These are phyloP conservation scores for Nitzschia sp. DNA, from an alignment of 108 stramenopile genomes.

Conservation along the genomic window DNA sequence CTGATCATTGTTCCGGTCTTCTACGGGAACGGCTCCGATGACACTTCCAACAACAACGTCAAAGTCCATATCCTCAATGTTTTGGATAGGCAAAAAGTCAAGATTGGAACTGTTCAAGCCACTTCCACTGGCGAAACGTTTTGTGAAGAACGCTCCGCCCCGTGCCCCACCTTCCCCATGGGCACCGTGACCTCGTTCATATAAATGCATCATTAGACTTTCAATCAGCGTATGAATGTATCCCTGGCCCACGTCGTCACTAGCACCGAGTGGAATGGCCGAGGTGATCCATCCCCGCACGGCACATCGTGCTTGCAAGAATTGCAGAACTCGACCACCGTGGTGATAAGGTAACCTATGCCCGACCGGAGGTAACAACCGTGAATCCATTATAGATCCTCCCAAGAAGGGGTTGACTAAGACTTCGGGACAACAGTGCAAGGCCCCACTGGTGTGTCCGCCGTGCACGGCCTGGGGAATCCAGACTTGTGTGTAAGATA, in stretches of 20 bases:
- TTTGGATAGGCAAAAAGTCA: conserved; percentile 82
- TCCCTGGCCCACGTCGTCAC: conserved; percentile 84
- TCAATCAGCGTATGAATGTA: conserved; percentile 77
- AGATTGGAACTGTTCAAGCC: conserved; percentile 82
- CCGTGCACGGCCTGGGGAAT: conserved; percentile 84
- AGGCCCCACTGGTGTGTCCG: conserved; percentile 66
- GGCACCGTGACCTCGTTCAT: conserved; percentile 86
- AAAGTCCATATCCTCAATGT: conserved; percentile 70
- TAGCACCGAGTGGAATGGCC: conserved; percentile 69
- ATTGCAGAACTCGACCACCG: conserved; percentile 75
- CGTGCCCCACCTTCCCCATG: conserved; percentile 80
- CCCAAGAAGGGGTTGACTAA: conserved; percentile 80
- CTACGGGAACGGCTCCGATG: conserved; percentile 64
- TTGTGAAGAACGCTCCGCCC: conserved; percentile 69
- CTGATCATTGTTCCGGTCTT: conserved; percentile 85
- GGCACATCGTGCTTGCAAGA: conserved; percentile 80
- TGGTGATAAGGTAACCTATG: conserved; percentile 74
- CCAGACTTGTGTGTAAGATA: conserved; percentile 86
- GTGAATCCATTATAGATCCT: conserved; percentile 81
- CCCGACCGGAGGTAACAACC: conserved; percentile 70
- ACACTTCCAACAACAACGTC: conserved; percentile 65
- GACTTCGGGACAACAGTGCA: conserved; percentile 79
- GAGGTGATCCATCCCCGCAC: conserved; percentile 80
- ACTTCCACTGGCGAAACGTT: conserved; percentile 71
- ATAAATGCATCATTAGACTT: conserved; percentile 79